A percentile compares a stretch with the other conserved stretches of the same genome.
Evolutionary conservation across 805 yeast species (phyloP).

Genomic region (Saccharomyces paradoxus): DNA sequence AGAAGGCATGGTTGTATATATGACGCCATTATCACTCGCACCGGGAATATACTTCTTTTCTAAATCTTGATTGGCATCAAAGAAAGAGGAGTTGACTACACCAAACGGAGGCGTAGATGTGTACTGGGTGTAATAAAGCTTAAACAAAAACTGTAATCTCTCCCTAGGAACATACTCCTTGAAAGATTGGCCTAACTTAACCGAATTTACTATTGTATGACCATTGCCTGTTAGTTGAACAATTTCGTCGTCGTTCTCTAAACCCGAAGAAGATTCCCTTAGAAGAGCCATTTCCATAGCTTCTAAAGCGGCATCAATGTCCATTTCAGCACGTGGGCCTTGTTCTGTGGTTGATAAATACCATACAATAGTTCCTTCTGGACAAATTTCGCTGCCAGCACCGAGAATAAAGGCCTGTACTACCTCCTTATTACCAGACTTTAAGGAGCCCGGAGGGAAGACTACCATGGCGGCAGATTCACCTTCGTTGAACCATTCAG

Average conservation of each 20-base stretch:
- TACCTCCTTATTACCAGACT: constrained; percentile 56
- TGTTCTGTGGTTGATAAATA: constrained; percentile 73
- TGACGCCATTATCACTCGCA: constrained; percentile 40
- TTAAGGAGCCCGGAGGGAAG: constrained; percentile 79
- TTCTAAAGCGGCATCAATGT: constrained; percentile 69
- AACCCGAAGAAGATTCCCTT: constrained; percentile 60
- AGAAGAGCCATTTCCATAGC: constrained; percentile 74
- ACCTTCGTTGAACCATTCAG: constrained; percentile 82
- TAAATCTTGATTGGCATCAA: constrained; percentile 20
- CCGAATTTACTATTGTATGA: constrained; percentile 64
- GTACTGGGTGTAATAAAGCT: constrained; percentile 52
- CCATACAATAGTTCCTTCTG: constrained; percentile 84
- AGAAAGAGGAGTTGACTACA: constrained; percentile 38
- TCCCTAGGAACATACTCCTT: constrained; percentile 79
- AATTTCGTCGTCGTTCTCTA: constrained; percentile 53
- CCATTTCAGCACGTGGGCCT: constrained; percentile 60
- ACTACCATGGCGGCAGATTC: constrained; percentile 84
- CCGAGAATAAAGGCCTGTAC: constrained; percentile 87
- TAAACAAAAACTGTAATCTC: constrained; percentile 52
- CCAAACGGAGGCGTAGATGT: constrained; percentile 51
- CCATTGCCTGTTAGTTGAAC: constrained; percentile 49
- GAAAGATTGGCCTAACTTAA: constrained; percentile 77
- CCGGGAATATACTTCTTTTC: constrained; percentile 25
- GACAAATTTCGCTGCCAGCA: constrained; percentile 80
- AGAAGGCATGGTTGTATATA: constrained; percentile 62